Percentiles rank a stretch among this genome's conserved stretches.
These are phyloP conservation scores for Candida silvicultrix DNA, from an alignment of 805 yeast species.

Conservation along the genomic window DNA sequence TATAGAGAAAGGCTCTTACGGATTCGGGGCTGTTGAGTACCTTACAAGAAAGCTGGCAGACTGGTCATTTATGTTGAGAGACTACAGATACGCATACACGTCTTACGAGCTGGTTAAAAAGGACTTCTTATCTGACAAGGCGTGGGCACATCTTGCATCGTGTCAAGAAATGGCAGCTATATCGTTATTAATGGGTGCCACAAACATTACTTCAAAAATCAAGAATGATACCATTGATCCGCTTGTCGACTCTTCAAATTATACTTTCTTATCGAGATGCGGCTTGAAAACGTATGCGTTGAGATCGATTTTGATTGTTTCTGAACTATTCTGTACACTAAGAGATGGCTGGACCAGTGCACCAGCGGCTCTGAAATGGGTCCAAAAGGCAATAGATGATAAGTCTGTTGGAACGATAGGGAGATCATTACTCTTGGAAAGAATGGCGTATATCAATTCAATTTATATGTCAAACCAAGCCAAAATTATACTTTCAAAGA, in stretches of 20 bases:
- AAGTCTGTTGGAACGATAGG: constrained; percentile 40
- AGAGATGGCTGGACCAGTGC: constrained; percentile 36
- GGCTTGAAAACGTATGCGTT: constrained; percentile 65
- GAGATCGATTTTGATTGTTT: constrained; percentile 56
- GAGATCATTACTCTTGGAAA: constrained; percentile 44
- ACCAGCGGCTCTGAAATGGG: constrained; percentile 35
- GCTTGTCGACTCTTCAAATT: constrained; percentile 56
- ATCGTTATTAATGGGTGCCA: constrained; percentile 56
- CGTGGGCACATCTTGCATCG: constrained; percentile 76
- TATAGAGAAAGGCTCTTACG: constrained; percentile 49
- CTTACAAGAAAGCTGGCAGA: constrained; percentile 80
- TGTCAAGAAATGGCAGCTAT: constrained; percentile 85
- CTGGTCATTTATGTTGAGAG: constrained; percentile 87
- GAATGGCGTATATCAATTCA: constrained; percentile 47
- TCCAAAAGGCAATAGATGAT: constrained; percentile 40
- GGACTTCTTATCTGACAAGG: constrained; percentile 71
- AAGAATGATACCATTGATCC: constrained; percentile 41
- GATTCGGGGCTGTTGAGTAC: constrained; percentile 61
- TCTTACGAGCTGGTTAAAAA: constrained; percentile 78
- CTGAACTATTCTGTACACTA: constrained; percentile 56
- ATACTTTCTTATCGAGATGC: constrained; percentile 69
- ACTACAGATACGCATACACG: constrained; percentile 76
- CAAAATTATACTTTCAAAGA: constrained; percentile 16
- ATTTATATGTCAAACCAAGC: constrained; percentile 34
- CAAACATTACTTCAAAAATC: constrained; percentile 33